phyloP scores from a whole-genome alignment of 2,329 filamentous ascomycete species.

The Zalaria obscura region DNA sequence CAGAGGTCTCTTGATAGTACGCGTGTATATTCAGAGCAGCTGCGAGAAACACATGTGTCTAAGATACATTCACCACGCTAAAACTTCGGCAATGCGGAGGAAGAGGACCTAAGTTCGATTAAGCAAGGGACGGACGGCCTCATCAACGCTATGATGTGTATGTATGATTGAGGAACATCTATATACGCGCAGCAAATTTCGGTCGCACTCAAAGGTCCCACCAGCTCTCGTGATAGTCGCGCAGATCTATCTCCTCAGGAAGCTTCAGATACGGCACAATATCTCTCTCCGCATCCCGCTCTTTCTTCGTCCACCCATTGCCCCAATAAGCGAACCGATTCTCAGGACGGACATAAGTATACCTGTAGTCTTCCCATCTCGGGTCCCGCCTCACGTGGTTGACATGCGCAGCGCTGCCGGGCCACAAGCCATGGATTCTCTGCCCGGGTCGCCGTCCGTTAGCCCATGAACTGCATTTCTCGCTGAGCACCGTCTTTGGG shows the following conservation, averaged over 20 bases:
- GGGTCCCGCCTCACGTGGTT: slow-evolving; percentile 43
- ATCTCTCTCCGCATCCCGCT: slow-evolving; percentile 41
- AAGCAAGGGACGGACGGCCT: too few relatives aligned
- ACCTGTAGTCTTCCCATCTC: slow-evolving; percentile 46
- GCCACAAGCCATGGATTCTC: slow-evolving; percentile 55
- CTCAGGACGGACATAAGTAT: slow-evolving; percentile 28
- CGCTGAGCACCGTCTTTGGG: slow-evolving; percentile 38
- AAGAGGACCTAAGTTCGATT: too few relatives aligned
- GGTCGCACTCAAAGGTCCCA: slow-evolving; percentile 17
- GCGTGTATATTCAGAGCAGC: too few relatives aligned
- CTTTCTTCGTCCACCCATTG: slow-evolving; percentile 50
- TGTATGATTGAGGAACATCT: too few relatives aligned
- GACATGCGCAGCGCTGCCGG: slow-evolving; percentile 49
- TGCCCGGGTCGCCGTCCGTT: slow-evolving; percentile 50
- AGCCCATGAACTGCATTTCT: slow-evolving; percentile 58
- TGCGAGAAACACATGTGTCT: too few relatives aligned
- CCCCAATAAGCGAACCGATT: slow-evolving; percentile 52
- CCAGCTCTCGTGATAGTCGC: slow-evolving; percentile 54
- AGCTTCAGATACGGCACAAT: slow-evolving; percentile 49
- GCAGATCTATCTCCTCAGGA: slow-evolving; percentile 43
- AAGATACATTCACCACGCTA: too few relatives aligned
- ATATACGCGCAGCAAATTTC: too few relatives aligned
- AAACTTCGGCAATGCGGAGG: too few relatives aligned
- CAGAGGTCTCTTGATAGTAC: too few relatives aligned
- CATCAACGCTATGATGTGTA: too few relatives aligned